These are phyloP conservation scores for Isatis tinctoria DNA, from an alignment of 345 rosid species.

Conservation along the genomic window DNA sequence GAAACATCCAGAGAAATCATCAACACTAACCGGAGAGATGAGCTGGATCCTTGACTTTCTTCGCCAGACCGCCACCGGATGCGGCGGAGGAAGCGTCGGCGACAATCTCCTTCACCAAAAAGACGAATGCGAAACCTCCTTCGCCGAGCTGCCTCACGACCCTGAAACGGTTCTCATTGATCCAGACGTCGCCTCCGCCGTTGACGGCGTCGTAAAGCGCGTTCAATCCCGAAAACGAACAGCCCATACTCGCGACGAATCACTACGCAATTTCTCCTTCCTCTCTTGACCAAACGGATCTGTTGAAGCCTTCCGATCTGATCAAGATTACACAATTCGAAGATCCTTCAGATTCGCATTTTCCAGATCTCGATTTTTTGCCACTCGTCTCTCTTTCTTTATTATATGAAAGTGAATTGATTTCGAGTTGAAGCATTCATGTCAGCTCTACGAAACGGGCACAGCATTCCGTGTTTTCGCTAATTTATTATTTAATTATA, in stretches of 20 bases:
- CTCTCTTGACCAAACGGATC: conserved; percentile 1
- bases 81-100: conserved; percentile 54
- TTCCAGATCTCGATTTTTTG: conserved; percentile 20
- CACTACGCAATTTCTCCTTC: neutral
- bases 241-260: conserved; percentile 48
- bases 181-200: conserved; percentile 96
- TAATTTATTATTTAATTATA: neutral
- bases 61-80: conserved; percentile 65
- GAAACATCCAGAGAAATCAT: neutral
- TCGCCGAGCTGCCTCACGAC: conserved; percentile 92
- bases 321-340: conserved; percentile 2
- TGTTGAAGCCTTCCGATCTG: conserved; percentile 5
- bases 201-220: conserved; percentile 88
- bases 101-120: conserved; percentile 68
- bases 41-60: conserved; percentile 83
- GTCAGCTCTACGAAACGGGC: conserved; percentile 16
- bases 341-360: conserved; percentile 44
- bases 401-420: conserved; percentile 10
- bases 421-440: conserved; percentile 29
- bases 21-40: conserved; percentile 75
- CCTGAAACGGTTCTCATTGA: conserved; percentile 93
- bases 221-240: conserved; percentile 89
- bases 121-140: conserved; percentile 94
- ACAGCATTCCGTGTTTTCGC: neutral
- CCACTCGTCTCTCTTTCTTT: neutral